Percentiles rank a stretch among this genome's conserved stretches.
phyloP scores from a whole-genome alignment of 1,284 basidiomycete genomes.

The Tilletiopsis washingtonensis region DNA sequence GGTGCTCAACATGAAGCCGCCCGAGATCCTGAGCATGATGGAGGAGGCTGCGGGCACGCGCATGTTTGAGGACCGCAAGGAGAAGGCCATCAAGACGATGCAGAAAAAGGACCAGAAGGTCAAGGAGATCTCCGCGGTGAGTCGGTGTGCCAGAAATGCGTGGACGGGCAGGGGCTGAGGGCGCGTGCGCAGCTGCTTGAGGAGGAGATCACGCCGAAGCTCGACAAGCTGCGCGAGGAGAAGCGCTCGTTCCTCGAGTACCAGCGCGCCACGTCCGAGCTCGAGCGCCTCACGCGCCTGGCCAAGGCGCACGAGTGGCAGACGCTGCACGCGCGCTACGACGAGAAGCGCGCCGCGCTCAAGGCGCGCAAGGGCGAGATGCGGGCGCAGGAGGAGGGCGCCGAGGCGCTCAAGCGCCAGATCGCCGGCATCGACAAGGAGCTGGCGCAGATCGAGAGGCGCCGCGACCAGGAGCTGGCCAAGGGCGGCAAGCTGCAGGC shows the following conservation, averaged over 20 bases:
- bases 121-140: slow-evolving; percentile 61
- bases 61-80: slow-evolving; percentile 98
- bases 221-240: slow-evolving; percentile 81
- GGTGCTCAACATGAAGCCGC: slow-evolving; percentile 96
- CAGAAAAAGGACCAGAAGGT: slow-evolving; percentile 95
- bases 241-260: slow-evolving; percentile 84
- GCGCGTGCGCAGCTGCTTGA: slow-evolving; percentile 50
- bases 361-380: slow-evolving; percentile 41
- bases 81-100: slow-evolving; percentile 95
- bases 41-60: slow-evolving; percentile 97
- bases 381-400: slow-evolving; percentile 45
- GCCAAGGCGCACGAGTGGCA: slow-evolving; percentile 87
- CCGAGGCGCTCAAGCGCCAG: slow-evolving; percentile 38
- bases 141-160: slow-evolving; percentile 1
- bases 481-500: slow-evolving; percentile 74
- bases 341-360: slow-evolving; percentile 48
- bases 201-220: slow-evolving; percentile 91
- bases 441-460: slow-evolving; percentile 50
- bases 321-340: slow-evolving; percentile 38
- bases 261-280: slow-evolving; percentile 79
- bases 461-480: slow-evolving; percentile 56
- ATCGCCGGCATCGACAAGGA: slow-evolving; percentile 52
- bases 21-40: slow-evolving; percentile 96
- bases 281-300: slow-evolving; percentile 78
- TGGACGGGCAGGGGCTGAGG: neutral